Evolutionary conservation across 805 yeast species (phyloP).

Genomic region (Yarrowia bubula): DNA sequence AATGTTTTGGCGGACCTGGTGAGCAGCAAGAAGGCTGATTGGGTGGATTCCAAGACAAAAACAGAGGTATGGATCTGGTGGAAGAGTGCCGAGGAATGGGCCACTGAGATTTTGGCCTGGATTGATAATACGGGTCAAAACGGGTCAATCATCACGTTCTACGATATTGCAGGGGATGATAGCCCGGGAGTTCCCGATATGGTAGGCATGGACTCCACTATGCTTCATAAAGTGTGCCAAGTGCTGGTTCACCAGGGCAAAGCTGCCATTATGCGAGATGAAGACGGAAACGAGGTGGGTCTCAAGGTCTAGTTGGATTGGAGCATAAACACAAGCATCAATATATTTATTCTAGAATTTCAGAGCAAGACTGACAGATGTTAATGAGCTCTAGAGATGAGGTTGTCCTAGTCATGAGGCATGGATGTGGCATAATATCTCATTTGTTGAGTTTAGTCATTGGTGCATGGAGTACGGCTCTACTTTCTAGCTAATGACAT

Average conservation of each 20-base stretch:
- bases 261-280: slow-evolving; percentile 70
- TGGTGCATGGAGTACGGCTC: no score
- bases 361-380: no score
- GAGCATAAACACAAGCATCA: background rate
- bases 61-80: slow-evolving; percentile 54
- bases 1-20: slow-evolving; percentile 61
- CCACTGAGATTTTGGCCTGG: slow-evolving; percentile 61
- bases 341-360: background rate
- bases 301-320: slow-evolving; percentile 49
- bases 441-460: no score
- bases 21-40: slow-evolving; percentile 55
- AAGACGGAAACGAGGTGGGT: slow-evolving; percentile 62
- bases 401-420: no score
- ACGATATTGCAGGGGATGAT: slow-evolving; percentile 73
- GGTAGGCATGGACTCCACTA: slow-evolving; percentile 55
- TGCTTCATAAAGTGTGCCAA: slow-evolving; percentile 56
- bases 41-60: slow-evolving; percentile 42
- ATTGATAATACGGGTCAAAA: slow-evolving; percentile 75
- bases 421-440: no score
- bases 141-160: slow-evolving; percentile 73
- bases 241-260: slow-evolving; percentile 63
- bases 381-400: no score
- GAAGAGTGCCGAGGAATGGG: slow-evolving; percentile 70
- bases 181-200: slow-evolving; percentile 53
- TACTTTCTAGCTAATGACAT: no score